Percentiles rank a stretch among this genome's conserved stretches.
Conservation (phyloP, 768 basidiomycete species). For the Pleurotus giganteus region DNA sequence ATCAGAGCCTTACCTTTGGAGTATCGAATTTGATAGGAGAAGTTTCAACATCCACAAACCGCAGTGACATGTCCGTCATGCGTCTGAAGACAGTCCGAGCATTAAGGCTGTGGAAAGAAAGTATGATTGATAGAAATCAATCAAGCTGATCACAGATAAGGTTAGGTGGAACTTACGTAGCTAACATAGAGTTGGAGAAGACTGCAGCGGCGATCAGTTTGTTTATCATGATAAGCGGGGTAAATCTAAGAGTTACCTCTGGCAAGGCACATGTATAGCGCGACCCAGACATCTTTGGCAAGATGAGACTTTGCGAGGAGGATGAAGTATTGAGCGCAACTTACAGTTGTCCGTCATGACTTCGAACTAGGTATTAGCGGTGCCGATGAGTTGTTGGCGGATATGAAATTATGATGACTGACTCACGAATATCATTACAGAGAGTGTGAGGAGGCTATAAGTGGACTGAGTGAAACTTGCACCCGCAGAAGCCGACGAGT, state of each 20-base stretch:
- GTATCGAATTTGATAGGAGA: conserved; percentile 1
- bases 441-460: neutral
- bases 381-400: neutral
- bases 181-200: conserved; percentile 7
- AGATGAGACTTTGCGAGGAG: neutral
- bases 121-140: neutral
- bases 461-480: neutral
- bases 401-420: neutral
- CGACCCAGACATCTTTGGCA: conserved; percentile 5
- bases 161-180: neutral
- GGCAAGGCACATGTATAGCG: conserved; percentile 7
- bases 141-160: neutral
- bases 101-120: neutral
- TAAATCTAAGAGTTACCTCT: neutral
- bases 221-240: neutral
- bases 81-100: neutral
- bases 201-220: neutral
- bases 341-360: neutral
- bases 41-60: conserved; percentile 1
- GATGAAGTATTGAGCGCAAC: neutral
- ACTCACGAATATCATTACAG: conserved; percentile 4
- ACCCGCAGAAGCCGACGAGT: too few species aligned
- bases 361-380: neutral
- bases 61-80: conserved; percentile 1
- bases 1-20: neutral